Conservation (phyloP, 2,329 filamentous ascomycete species). For the Penicillium sp. region DNA sequence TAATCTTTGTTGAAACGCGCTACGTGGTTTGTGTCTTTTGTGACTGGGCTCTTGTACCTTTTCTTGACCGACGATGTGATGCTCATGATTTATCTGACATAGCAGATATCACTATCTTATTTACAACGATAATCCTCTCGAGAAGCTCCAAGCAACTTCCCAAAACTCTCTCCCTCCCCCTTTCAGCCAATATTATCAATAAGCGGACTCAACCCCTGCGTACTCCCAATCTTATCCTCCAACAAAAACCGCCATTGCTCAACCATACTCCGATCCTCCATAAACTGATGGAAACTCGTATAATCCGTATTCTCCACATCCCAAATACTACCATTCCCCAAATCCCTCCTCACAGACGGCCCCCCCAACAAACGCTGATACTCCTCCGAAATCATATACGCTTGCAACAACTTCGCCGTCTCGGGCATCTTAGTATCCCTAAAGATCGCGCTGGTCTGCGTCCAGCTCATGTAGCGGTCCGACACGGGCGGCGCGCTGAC, state of each 20-base stretch:
- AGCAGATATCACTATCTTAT: too few species aligned
- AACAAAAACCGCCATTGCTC: conserved; percentile 48
- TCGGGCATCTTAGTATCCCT: conserved; percentile 53
- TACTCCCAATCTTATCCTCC: conserved; percentile 46
- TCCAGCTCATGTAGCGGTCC: conserved; percentile 49
- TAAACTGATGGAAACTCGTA: conserved; percentile 42
- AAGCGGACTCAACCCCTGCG: conserved; percentile 36
- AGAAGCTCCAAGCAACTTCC: too few species aligned
- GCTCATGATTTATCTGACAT: too few species aligned
- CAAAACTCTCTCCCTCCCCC: not conserved
- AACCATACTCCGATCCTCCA: conserved; percentile 45
- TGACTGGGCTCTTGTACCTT: too few species aligned
- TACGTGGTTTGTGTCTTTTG: too few species aligned
- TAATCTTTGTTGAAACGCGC: too few species aligned
- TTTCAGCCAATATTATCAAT: not conserved
- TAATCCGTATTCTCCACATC: not conserved
- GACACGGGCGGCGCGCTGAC: not conserved
- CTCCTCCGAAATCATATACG: conserved; percentile 45
- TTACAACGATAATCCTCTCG: too few species aligned
- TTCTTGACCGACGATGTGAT: too few species aligned
- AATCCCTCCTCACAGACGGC: not conserved
- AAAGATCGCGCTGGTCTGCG: conserved; percentile 53
- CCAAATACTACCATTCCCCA: not conserved
- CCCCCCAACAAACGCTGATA: not conserved
- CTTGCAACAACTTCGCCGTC: conserved; percentile 54